A percentile compares a stretch with the other conserved stretches of the same genome.
Evolutionary conservation across 73 alveolate species (phyloP).

Genomic region (Blepharisma stoltei): DNA sequence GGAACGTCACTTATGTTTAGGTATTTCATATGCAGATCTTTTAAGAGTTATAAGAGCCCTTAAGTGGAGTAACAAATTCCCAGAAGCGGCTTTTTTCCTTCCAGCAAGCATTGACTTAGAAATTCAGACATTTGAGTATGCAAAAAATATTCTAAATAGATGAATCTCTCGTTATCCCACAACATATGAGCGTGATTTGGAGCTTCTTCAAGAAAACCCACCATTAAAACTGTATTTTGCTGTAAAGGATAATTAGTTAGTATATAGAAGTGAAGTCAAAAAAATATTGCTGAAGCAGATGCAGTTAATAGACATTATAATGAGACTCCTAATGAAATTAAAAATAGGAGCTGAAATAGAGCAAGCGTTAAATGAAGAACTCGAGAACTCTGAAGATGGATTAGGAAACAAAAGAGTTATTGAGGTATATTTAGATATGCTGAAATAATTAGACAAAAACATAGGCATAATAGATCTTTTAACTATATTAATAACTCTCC

Average conservation of each 20-base stretch:
- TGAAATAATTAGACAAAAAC: too few species aligned
- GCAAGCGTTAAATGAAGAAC: too few species aligned
- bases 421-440: too few species aligned
- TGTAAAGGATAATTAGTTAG: background rate
- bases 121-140: background rate
- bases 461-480: too few species aligned
- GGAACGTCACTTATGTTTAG: background rate
- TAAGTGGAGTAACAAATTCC: background rate
- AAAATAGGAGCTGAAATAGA: too few species aligned
- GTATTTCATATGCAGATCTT: background rate
- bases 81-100: background rate
- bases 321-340: too few species aligned
- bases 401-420: too few species aligned
- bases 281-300: background rate
- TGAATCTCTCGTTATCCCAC: background rate
- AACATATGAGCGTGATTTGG: background rate
- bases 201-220: background rate
- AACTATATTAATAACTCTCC: too few species aligned
- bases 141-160: background rate
- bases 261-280: background rate
- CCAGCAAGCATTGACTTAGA: conserved; percentile 16
- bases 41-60: background rate
- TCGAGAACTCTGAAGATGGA: too few species aligned
- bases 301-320: too few species aligned
- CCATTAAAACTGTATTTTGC: conserved; percentile 6